Base-by-base conservation (phyloP, 73 alveolate species). In the Paramecium pentaurelia region DNA sequence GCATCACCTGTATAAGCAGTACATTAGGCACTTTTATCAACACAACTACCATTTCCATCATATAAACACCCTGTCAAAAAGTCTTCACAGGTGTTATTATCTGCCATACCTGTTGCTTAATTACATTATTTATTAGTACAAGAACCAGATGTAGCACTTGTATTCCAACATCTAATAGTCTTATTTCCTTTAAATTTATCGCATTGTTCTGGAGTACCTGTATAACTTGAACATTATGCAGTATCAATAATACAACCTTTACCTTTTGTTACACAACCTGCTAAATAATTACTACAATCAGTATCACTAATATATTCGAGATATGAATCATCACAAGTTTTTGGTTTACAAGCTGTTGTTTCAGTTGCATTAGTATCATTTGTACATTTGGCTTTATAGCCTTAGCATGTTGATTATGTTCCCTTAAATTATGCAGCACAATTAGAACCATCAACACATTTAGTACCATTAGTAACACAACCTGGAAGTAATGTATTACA, bases 261-360 rank as follows among this genome's bases (percentile, higher is more conserved):
- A 20, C 91, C 91, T 9, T 80, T 47, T 27, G 91, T 80, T 20
- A 80, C 71, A 80, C 91, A 80, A 12, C 91, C 91, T 44, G 77
- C 5, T 22, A 80, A 49, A 22, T 44, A 80, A 12, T 25, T 80
- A 11, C 58, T 25, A 47, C 91, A 80, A 80, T 80, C 91, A 2
- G 25, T 4, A 49, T 80, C 75, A 27, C 30, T 80, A 45, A 30
- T 32, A 6, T 36, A 75, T 1, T 68, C 37, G 22, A 42, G 18
- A 75, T 27, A 25, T 12, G 58, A 30, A 75, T 75, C 68, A 36
- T 34, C 60, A 42, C 88, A 75, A 6, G 60, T 75, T 42, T 54
- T 75, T 36, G 38, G 0, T 36, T 30, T 38, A 8, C 88, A 75
- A 75, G 27, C 88, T 8, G 38, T 54, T 4, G 88, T 75, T 3